Base-by-base conservation (phyloP, 441 rosid genomes). In the Codiaeum variegatum region DNA sequence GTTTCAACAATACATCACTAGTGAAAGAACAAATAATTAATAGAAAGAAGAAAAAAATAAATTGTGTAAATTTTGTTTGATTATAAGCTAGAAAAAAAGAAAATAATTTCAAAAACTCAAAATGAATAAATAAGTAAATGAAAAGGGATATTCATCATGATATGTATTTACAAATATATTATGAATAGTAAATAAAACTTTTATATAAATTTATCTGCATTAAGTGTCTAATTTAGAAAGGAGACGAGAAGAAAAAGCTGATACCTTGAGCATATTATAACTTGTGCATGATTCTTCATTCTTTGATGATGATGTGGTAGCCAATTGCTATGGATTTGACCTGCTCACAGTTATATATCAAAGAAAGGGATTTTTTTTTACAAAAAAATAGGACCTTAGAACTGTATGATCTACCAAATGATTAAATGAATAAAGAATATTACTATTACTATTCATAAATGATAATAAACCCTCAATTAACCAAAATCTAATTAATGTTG, bases 221-320 rank as follows among this genome's bases (percentile, higher is more conserved):
- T 52, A 66, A 42, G 36, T 29, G 8, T 24, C 28, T 1, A 3
- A 58, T 16, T 26, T 15, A 1, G 67, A 11, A 31, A 46, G 52
- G 52, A 46, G 15, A 65, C 8, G 7, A 66, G 58, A 47, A 11
- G n/a, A n/a, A n/a, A n/a, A n/a, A n/a, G n/a, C 7, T 13, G 47
- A 38, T 72, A 89, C 97, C 97, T 91, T 92, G 64, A 95, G 86
- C 98, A 92, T 93, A 83, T 95, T 95, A 77, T 92, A 90, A 47
- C 97, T 95, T 15, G 99, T 86, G 80, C 98, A 91, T 28, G 96
- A 95, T 80, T 95, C 99, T 75, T 95, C 96, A 75, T 85, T 91
- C 79, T 95, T 96, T 0, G 88, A 61, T 51, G 69, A 71, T 61
- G 90, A 75, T 15, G 91, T 80, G 70, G 72, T 78, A 7, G 96